phyloP scores from a whole-genome alignment of 352 stramenopile species.

The Pythium brassicae region DNA sequence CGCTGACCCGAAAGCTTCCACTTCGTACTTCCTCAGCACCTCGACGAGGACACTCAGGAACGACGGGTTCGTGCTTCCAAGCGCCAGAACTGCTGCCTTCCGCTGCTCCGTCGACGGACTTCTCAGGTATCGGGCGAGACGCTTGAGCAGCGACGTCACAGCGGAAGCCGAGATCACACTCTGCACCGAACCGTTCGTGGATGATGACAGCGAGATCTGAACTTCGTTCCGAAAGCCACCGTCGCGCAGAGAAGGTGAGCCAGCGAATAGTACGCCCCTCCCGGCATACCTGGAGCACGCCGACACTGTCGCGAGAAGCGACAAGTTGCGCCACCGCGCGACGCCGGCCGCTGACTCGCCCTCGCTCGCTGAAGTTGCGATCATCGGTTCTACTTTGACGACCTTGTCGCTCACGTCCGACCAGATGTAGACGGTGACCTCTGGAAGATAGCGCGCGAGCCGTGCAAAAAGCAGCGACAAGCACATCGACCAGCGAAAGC shows the following conservation, averaged over 20 bases:
- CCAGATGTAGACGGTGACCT: conserved; percentile 69
- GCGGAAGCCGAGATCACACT: conserved; percentile 32
- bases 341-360: conserved; percentile 19
- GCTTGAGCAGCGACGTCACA: conserved; percentile 42
- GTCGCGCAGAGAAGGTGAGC: background rate
- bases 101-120: conserved; percentile 51
- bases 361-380: conserved; percentile 19
- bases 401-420: conserved; percentile 55
- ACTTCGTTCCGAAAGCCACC: background rate
- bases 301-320: conserved; percentile 46
- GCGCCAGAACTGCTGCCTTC: conserved; percentile 43
- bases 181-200: conserved; percentile 17
- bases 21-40: conserved; percentile 47
- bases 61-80: conserved; percentile 35
- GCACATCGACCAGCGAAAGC: conserved; percentile 56
- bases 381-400: conserved; percentile 51
- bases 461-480: conserved; percentile 40
- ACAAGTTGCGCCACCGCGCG: conserved; percentile 61
- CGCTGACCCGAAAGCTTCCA: conserved; percentile 33
- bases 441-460: conserved; percentile 32
- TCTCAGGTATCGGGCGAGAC: conserved; percentile 50
- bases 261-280: background rate
- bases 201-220: conserved; percentile 3
- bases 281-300: conserved; percentile 34
- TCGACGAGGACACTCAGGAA: conserved; percentile 40